Evolutionary conservation across 2,329 filamentous ascomycete species (phyloP).

Genomic region (Teratosphaeria epicoccoides): DNA sequence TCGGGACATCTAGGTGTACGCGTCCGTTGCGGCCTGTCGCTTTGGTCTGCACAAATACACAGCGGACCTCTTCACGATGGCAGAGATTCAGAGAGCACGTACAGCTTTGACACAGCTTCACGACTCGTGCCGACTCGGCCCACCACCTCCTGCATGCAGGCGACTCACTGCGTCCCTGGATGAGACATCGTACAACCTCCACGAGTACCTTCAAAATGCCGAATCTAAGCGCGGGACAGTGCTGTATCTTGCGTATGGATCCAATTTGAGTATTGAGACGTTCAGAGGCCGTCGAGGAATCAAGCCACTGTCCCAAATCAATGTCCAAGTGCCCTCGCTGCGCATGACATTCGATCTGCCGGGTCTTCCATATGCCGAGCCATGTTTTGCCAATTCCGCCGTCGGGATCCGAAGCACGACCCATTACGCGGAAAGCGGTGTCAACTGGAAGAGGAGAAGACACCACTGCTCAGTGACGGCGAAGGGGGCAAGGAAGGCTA

Average conservation of each 20-base stretch:
- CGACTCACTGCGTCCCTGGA: slow-evolving; percentile 12
- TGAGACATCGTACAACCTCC: slow-evolving; percentile 13
- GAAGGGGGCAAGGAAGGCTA: slow-evolving; percentile 24
- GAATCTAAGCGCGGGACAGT: slow-evolving; percentile 15
- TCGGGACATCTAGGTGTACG: too few species aligned
- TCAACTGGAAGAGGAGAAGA: slow-evolving; percentile 14
- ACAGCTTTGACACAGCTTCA: background rate
- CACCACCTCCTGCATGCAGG: background rate
- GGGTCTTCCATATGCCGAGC: slow-evolving; percentile 76
- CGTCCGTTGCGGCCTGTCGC: too few species aligned
- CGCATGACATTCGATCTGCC: slow-evolving; percentile 75
- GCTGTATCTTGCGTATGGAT: slow-evolving; percentile 62
- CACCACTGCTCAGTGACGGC: slow-evolving; percentile 16
- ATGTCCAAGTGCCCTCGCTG: slow-evolving; percentile 70
- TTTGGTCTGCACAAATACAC: too few species aligned
- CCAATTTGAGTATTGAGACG: slow-evolving; percentile 70
- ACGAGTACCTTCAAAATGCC: slow-evolving; percentile 11
- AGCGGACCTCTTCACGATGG: too few species aligned
- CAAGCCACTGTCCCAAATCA: slow-evolving; percentile 66
- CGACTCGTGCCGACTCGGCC: background rate
- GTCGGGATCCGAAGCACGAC: slow-evolving; percentile 38
- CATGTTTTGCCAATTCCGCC: slow-evolving; percentile 81
- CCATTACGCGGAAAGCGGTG: slow-evolving; percentile 15
- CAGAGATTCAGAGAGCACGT: background rate
- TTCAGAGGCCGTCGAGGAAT: slow-evolving; percentile 72